Evolutionary conservation across 1,139 yeast species (phyloP).

Genomic region (Scheffersomyces parashehatae): DNA sequence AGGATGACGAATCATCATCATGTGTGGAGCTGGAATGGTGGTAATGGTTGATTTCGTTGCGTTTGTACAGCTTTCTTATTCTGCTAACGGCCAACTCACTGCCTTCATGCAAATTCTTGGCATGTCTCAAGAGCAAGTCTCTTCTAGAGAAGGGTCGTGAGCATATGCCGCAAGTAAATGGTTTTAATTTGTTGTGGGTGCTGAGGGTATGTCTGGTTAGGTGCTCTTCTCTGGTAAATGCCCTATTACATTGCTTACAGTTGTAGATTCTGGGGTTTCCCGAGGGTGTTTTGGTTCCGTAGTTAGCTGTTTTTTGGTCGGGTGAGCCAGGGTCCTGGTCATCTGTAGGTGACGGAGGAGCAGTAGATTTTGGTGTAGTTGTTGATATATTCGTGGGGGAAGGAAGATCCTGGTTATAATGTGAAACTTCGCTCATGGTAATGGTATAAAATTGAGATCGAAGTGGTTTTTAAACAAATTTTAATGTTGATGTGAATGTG

Average conservation of each 20-base stretch:
- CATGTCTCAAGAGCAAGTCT: slow-evolving; percentile 32
- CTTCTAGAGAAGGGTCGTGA: slow-evolving; percentile 30
- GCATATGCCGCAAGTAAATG: slow-evolving; percentile 38
- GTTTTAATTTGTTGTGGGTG: slow-evolving; percentile 50
- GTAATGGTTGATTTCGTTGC: slow-evolving; percentile 12
- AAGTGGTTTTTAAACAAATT: too few species aligned
- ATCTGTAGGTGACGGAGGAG: neutral
- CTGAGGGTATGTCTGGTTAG: slow-evolving; percentile 45
- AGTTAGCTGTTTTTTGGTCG: slow-evolving; percentile 17
- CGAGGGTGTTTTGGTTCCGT: slow-evolving; percentile 46
- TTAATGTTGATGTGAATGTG: too few species aligned
- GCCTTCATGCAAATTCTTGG: slow-evolving; percentile 34
- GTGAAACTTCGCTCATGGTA: neutral
- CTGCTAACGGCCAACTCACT: slow-evolving; percentile 44
- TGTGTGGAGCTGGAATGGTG: slow-evolving; percentile 6
- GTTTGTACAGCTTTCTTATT: slow-evolving; percentile 40
- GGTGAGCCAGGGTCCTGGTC: neutral
- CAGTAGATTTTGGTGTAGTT: neutral
- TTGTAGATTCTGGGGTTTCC: slow-evolving; percentile 48
- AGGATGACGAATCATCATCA: slow-evolving; percentile 8
- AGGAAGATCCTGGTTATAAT: neutral
- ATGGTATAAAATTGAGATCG: too few species aligned
- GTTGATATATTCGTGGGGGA: neutral
- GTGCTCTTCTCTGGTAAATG: slow-evolving; percentile 52
- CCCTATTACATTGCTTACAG: slow-evolving; percentile 45